Base-by-base conservation (phyloP, 2,329 filamentous ascomycete genomes). In the Fusarium beomiforme region DNA sequence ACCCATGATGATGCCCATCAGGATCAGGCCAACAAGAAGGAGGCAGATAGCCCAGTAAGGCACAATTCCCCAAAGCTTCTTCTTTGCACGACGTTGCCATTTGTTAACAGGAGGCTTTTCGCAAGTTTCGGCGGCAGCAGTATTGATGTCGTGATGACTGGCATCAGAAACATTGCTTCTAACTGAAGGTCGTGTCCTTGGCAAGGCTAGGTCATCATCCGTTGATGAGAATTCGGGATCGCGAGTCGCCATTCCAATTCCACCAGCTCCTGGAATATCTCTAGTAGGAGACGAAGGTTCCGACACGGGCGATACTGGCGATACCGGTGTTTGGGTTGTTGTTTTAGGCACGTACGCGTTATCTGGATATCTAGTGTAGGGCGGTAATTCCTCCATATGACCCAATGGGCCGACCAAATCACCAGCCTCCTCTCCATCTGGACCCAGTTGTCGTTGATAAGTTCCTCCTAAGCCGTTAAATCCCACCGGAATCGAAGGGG, bases 301-400 rank as follows among this genome's bases (percentile, higher is more conserved):
- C 10, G 64, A 67, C n/a, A 56, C 37, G 6, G 64, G 47, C 16
- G 64, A 67, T 47, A 55, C 55, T 49, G 64, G 53, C 8, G 63
- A 66, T 23, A 23, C 53, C 8, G 64, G 46, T 23, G 69, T 55
- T 39, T 65, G 47, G 8, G 67, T 59, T 24, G 62, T 43, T 6
- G 72, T 44, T 50, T 75, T 77, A 12, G 75, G 72, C 16, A 78
- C 87, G 80, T 82, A 91, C 1, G 84, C 84, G 61, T 93, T 92
- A 56, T 97, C 93, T 5, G 95, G 93, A 80, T 97, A 98, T 79
- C 94, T 88, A 17, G 93, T 93, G 78, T 98, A 98, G 1, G 95
- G 95, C 16, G 95, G 95, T 21, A 98, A 84, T 79, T 97, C 93
- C 80, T 98, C 95, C 3, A 92, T 91, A 78, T 98, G 94, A 2